Percentiles rank a stretch among this genome's conserved stretches.
Evolutionary conservation across 495 filamentous ascomycete genomes (phyloP).

Genomic region (Penicillium chermesinum): DNA sequence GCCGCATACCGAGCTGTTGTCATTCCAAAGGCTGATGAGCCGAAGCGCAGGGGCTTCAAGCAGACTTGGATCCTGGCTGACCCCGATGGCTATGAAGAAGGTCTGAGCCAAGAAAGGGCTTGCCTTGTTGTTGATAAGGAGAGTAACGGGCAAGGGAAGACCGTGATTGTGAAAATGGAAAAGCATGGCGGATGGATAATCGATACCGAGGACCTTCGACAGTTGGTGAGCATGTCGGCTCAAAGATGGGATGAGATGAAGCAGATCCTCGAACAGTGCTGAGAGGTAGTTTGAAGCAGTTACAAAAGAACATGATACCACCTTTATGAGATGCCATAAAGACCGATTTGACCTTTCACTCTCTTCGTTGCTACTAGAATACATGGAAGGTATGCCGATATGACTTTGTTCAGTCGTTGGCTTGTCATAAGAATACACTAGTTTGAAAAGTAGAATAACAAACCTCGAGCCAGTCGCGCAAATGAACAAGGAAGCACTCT

Average conservation of each 20-base stretch:
- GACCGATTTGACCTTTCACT: conserved; percentile 3
- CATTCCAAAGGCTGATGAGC: conserved; percentile 39
- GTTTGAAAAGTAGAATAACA: no score
- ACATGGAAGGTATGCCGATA: no score
- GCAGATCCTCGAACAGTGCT: conserved; percentile 37
- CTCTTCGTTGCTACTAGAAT: conserved; percentile 1
- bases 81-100: conserved; percentile 87
- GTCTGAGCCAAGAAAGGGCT: conserved; percentile 65
- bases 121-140: conserved; percentile 67
- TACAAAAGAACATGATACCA: conserved; percentile 32
- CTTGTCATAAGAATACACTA: no score
- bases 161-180: conserved; percentile 62
- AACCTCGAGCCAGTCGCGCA: no score
- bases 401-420: no score
- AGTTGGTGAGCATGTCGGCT: conserved; percentile 47
- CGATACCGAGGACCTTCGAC: conserved; percentile 49
- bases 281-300: conserved; percentile 7
- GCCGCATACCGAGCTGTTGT: conserved; percentile 35
- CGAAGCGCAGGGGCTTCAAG: conserved; percentile 41
- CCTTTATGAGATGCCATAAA: conserved; percentile 9
- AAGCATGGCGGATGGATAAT: conserved; percentile 73
- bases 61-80: conserved; percentile 76
- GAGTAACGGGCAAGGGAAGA: conserved; percentile 49
- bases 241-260: conserved; percentile 54
- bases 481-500: no score